Evolutionary conservation across 208 protist genomes (phyloP), one percentile per base, ranked within the genome.

Genomic region (Leishmania martiniquensis): DNA sequence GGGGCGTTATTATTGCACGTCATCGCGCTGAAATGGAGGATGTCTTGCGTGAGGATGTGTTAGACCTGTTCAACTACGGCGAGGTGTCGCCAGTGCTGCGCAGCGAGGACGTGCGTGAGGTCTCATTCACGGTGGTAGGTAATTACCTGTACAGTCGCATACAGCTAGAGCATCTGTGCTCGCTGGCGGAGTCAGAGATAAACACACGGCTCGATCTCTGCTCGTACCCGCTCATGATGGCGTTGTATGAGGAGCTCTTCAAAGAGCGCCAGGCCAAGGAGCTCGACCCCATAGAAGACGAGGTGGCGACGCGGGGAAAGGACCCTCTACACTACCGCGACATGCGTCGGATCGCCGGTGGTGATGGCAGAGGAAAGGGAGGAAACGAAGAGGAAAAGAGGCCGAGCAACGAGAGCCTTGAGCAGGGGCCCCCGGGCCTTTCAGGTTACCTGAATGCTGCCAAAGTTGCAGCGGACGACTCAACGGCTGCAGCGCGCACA

Each of bases 51-150:
- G 66, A 78, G 37, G 87, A 91, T 65, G 78, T 91, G 37, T 29
- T 88, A 29, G 76, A 83, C 57, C 59, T 88, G 45, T 83, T 91
- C 66, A 91, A 91, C 69, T 86, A 84, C 60, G 78, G 77, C 25
- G 75, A 82, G 76, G 20, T 39, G 7, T 52, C 63, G 45, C 62
- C 70, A 37, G 10, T 77, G 34, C 49, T 86, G 62, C 70, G 47
- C 29, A 12, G 32, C 12, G 76, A 77, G 17, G 84, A 85, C 65
- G 78, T 91, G 65, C 60, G 13, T 0, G 80, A 87, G 22, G 60
- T 81, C 3, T 37, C 42, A 55, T 83, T 91, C 34, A 78, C n/a
- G 62, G 63, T 78, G 34, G 68, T 82, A 32, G 80, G 85, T 39
- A 54, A 59, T 5, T 63, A 80, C 70, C 57, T 91, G 54, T 60